Evolutionary conservation across 202 grass and related monocot genomes (phyloP).

Genomic region (Setaria viridis): DNA sequence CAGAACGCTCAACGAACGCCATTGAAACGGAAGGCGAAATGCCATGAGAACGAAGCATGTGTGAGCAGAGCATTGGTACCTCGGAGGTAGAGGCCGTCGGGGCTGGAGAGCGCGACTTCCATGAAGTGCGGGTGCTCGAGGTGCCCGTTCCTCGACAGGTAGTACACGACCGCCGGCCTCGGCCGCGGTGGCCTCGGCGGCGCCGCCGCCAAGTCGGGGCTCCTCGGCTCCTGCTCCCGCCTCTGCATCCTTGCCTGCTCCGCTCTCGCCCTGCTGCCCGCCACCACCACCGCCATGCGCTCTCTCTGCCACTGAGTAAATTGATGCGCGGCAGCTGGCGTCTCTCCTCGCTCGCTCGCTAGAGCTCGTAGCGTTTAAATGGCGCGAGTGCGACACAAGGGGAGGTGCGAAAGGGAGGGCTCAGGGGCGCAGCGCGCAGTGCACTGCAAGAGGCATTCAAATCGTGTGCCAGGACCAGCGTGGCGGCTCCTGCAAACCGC

Average conservation of each 20-base stretch:
- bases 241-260: slow-evolving; percentile 57
- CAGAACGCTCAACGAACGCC: background rate
- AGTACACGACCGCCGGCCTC: slow-evolving; percentile 78
- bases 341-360: background rate
- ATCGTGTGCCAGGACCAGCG: slow-evolving; percentile 44
- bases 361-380: slow-evolving; percentile 43
- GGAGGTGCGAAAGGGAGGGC: slow-evolving; percentile 45
- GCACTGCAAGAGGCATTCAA: slow-evolving; percentile 44
- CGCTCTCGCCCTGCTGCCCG: slow-evolving; percentile 38
- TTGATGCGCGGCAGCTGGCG: slow-evolving; percentile 21
- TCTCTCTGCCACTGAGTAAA: background rate
- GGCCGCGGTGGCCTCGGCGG: slow-evolving; percentile 54
- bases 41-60: background rate
- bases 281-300: slow-evolving; percentile 65
- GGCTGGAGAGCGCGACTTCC: slow-evolving; percentile 67
- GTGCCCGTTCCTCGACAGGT: slow-evolving; percentile 76
- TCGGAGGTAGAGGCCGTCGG: slow-evolving; percentile 76
- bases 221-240: slow-evolving; percentile 64
- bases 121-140: slow-evolving; percentile 99
- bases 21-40: background rate
- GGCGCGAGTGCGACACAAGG: slow-evolving; percentile 58
- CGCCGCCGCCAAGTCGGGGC: slow-evolving; percentile 66
- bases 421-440: slow-evolving; percentile 29
- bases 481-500: background rate
- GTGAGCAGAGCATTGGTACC: slow-evolving; percentile 38